Evolutionary conservation across 257 asterid genomes (phyloP).

Genomic region (Nicotiana otophora): DNA sequence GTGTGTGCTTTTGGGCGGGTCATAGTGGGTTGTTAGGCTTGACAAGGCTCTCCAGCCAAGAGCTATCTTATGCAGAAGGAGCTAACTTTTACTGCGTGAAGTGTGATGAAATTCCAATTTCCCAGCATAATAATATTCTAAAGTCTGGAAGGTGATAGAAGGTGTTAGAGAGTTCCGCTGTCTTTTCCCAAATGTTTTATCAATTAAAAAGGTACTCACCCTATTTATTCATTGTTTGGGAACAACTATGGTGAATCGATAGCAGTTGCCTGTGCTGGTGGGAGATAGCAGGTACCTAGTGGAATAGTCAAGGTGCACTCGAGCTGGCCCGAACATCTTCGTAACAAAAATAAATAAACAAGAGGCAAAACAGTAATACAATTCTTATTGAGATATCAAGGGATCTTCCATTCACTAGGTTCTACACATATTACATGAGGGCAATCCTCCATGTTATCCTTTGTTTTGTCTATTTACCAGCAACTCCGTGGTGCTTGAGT

Average conservation of each 20-base stretch:
- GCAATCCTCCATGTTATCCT: not conserved
- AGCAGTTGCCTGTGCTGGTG: not conserved
- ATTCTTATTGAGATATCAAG: not conserved
- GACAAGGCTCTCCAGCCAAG: not conserved
- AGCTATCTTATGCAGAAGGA: not conserved
- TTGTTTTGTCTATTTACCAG: not conserved
- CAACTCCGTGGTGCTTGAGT: not conserved
- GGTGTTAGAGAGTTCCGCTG: not conserved
- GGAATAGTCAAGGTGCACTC: not conserved
- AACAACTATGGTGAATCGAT: not conserved
- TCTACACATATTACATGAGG: not conserved
- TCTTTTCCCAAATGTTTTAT: not conserved
- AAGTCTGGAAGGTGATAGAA: not conserved
- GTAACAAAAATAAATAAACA: not conserved
- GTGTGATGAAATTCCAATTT: not conserved
- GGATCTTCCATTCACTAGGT: constrained; percentile 2
- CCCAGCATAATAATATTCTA: not conserved
- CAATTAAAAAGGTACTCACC: not conserved
- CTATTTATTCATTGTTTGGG: not conserved
- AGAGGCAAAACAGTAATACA: not conserved
- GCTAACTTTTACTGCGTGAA: not conserved
- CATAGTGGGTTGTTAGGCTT: not conserved
- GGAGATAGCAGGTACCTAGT: not conserved
- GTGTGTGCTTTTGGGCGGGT: not conserved
- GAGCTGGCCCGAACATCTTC: not conserved